Percentiles rank a stretch among this genome's conserved stretches.
These are phyloP conservation scores for Lepraria neglecta DNA, from an alignment of 495 filamentous ascomycete species.

Conservation along the genomic window DNA sequence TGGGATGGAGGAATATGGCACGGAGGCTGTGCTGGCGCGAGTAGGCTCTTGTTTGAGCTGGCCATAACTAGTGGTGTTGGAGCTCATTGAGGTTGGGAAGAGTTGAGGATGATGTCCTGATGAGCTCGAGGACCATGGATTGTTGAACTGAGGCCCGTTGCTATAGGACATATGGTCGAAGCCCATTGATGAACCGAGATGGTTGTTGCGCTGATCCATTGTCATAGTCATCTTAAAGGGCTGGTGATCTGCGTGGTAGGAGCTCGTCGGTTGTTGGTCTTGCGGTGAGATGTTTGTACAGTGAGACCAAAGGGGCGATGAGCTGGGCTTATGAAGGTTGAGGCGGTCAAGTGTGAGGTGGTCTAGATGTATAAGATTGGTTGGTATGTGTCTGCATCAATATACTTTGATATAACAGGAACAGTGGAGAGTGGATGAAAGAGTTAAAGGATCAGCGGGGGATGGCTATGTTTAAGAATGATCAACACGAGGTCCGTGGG, in stretches of 20 bases:
- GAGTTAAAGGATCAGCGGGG: conserved; percentile 17
- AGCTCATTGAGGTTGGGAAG: conserved; percentile 53
- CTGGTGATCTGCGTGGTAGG: conserved; percentile 18
- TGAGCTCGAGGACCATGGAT: conserved; percentile 73
- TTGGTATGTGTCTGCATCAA: neutral
- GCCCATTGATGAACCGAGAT: conserved; percentile 69
- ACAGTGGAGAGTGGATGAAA: conserved; percentile 1
- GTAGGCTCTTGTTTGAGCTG: conserved; percentile 50
- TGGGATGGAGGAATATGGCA: conserved; percentile 67
- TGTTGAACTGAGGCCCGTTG: conserved; percentile 78
- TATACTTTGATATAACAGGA: neutral
- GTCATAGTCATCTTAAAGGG: conserved; percentile 50
- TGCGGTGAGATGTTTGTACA: neutral
- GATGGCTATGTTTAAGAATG: conserved; percentile 17
- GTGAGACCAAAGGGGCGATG: neutral
- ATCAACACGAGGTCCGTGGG: conserved; percentile 7
- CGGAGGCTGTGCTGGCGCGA: conserved; percentile 58
- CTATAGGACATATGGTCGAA: conserved; percentile 75
- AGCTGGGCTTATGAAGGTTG: conserved; percentile 2
- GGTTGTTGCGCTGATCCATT: conserved; percentile 84
- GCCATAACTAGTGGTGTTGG: conserved; percentile 48
- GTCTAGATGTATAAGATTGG: neutral
- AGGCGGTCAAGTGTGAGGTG: neutral
- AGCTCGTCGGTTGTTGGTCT: neutral
- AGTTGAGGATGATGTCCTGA: conserved; percentile 42